Conservation (phyloP, 352 stramenopile species). For the Pythium guiyangense region DNA sequence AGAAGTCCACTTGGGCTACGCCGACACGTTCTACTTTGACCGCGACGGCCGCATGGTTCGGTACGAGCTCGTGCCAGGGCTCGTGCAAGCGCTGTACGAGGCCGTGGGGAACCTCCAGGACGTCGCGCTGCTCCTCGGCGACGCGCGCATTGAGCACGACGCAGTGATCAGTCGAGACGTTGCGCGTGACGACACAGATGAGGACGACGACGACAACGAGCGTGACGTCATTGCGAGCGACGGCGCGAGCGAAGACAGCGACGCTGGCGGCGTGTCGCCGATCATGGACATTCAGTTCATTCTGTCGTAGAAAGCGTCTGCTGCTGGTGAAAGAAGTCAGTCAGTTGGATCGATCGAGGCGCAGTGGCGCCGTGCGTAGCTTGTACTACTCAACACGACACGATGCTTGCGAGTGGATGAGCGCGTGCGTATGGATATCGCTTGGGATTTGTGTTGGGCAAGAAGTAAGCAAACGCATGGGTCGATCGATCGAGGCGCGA, state of each 20-base stretch:
- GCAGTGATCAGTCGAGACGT: conserved; percentile 19
- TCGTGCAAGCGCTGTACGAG: conserved; percentile 32
- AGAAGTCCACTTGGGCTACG: conserved; percentile 35
- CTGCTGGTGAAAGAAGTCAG: too few relatives aligned
- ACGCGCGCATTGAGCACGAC: conserved; percentile 24
- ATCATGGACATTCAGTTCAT: conserved; percentile 24
- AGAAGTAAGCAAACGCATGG: too few relatives aligned
- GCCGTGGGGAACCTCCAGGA: conserved; percentile 27
- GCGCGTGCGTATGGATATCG: too few relatives aligned
- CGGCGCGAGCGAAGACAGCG: background rate
- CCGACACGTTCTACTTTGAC: conserved; percentile 39
- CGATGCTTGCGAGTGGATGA: too few relatives aligned
- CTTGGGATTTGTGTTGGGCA: too few relatives aligned
- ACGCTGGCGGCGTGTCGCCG: background rate
- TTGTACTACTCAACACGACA: too few relatives aligned
- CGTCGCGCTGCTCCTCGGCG: conserved; percentile 31
- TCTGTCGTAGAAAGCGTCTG: too few relatives aligned
- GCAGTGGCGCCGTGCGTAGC: too few relatives aligned
- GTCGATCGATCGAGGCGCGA: too few relatives aligned
- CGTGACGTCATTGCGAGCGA: background rate
- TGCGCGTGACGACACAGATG: conserved; percentile 1
- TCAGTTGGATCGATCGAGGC: background rate
- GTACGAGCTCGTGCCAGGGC: conserved; percentile 30
- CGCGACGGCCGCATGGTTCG: conserved; percentile 20
- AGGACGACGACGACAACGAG: background rate